Evolutionary conservation across 2,329 filamentous ascomycete genomes (phyloP), one percentile per base, ranked within the genome.

Genomic region (Lasiodiplodia theobromae): DNA sequence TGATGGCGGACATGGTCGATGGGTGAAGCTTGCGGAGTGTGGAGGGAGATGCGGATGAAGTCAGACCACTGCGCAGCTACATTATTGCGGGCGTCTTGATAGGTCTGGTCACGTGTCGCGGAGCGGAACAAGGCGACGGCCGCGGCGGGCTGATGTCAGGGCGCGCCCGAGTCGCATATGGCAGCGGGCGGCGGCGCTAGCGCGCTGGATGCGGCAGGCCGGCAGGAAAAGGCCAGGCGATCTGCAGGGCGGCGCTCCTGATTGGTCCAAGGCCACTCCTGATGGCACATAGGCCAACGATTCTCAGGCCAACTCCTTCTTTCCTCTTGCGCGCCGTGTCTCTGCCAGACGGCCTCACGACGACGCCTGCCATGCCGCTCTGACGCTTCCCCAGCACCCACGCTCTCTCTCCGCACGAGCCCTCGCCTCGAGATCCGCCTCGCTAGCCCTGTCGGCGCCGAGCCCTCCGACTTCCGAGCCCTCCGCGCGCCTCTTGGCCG

Each of bases 1-100:
- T 75, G 73, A 84, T 80, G 71, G 82, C 80, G 69, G 82, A 82
- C 82, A 85, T 85, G 69, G 70, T 49, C 6, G 64, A 57, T 56
- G 38, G 5, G 64, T 54, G 64, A 57, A 25, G 64, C 51, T 44
- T 63, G 64, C 63, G 47, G 69, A n/a, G 44, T n/a, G 71, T 69
- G 70, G 69, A 71, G 73, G 49, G 18, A 37, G 67, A 56, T 56
- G 64, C 52, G 52, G 64, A 21, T 47, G n/a, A 60, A 56, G 53
- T 66, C 64, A 66, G 51, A 57, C 53, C 38, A 66, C 38, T 11
- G 52, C 63, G 52, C 25, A 23, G 53, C 25, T 44, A 14, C 63
- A 56, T 31, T 56, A 57, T 47, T 56, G 37, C 52, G 64, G 51
- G 37, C 52, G 64, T 53, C 60, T 38, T 64, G 60, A 64, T 64